These are phyloP conservation scores for Cercophora samala DNA, from an alignment of 495 filamentous ascomycete genomes.

Conservation along the genomic window DNA sequence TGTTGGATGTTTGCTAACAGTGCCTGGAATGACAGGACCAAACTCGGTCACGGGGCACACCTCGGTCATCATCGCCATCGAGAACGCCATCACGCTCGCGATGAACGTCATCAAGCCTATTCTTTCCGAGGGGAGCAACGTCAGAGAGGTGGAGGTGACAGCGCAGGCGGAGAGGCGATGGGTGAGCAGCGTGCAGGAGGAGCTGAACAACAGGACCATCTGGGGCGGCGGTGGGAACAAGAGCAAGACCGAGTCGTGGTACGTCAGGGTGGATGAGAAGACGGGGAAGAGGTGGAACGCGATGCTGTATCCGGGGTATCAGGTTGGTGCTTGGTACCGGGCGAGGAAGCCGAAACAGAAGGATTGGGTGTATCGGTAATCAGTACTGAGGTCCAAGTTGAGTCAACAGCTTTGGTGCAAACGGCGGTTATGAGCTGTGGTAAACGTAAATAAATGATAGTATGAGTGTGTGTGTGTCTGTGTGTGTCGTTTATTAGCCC, in stretches of 20 bases:
- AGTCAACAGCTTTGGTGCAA: too few relatives aligned
- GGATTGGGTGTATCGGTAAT: background rate
- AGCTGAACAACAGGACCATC: conserved; percentile 26
- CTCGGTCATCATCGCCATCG: conserved; percentile 38
- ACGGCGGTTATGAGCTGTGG: too few relatives aligned
- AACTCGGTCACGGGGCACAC: conserved; percentile 45
- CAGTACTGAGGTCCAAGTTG: too few relatives aligned
- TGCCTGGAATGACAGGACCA: conserved; percentile 32
- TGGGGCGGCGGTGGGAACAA: conserved; percentile 17
- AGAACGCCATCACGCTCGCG: conserved; percentile 38
- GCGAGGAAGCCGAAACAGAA: background rate
- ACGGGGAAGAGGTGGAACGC: conserved; percentile 20
- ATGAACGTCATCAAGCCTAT: conserved; percentile 35
- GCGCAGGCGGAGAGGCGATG: conserved; percentile 32
- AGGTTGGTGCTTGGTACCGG: conserved; percentile 17
- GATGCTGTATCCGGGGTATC: conserved; percentile 21
- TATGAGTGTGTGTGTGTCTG: too few relatives aligned
- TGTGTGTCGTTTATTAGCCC: too few relatives aligned
- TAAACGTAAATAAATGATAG: too few relatives aligned
- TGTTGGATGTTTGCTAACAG: background rate
- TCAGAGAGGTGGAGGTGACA: conserved; percentile 34
- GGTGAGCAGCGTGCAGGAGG: conserved; percentile 24
- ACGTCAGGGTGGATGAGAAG: conserved; percentile 40
- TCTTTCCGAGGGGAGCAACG: conserved; percentile 29
- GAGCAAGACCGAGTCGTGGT: conserved; percentile 20